Conservation (phyloP, 306 rosid species). For the Lathyrus tuberosus region DNA sequence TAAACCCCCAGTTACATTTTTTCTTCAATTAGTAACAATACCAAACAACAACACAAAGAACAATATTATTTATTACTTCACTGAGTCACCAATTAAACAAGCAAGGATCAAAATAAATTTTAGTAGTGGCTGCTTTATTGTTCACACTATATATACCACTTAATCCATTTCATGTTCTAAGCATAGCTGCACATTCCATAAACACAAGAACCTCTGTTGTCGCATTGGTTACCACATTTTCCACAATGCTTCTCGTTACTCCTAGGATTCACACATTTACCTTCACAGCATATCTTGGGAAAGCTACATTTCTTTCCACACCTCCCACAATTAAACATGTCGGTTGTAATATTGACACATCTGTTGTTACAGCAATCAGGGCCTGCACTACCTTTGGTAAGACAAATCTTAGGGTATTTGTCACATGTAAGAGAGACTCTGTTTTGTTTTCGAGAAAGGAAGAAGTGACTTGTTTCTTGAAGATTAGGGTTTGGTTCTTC, state of each 20-base stretch:
- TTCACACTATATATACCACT: background rate
- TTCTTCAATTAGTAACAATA: background rate
- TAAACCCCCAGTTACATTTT: conserved; percentile 16
- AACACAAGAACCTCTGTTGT: conserved; percentile 43
- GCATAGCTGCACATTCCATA: conserved; percentile 79
- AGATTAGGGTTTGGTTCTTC: conserved; percentile 21
- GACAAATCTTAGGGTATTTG: conserved; percentile 52
- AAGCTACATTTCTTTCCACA: conserved; percentile 69
- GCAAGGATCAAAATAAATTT: conserved; percentile 26
- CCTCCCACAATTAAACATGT: conserved; percentile 59
- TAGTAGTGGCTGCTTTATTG: conserved; percentile 27
- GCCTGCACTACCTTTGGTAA: conserved; percentile 46
- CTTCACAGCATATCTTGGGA: conserved; percentile 59
- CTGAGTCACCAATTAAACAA: background rate
- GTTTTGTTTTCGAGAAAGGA: conserved; percentile 38
- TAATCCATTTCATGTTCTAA: conserved; percentile 11
- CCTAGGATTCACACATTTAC: conserved; percentile 66
- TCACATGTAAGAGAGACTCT: conserved; percentile 46
- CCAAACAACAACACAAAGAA: background rate
- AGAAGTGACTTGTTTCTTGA: conserved; percentile 43
- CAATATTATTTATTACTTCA: background rate
- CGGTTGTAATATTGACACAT: conserved; percentile 52
- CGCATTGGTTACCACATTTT: conserved; percentile 62
- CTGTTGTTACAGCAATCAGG: conserved; percentile 53
- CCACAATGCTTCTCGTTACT: conserved; percentile 61